A percentile compares a stretch with the other conserved stretches of the same genome.
Evolutionary conservation across 192 early-diverging fungal genomes (phyloP).

Genomic region (Coemansia sp.): DNA sequence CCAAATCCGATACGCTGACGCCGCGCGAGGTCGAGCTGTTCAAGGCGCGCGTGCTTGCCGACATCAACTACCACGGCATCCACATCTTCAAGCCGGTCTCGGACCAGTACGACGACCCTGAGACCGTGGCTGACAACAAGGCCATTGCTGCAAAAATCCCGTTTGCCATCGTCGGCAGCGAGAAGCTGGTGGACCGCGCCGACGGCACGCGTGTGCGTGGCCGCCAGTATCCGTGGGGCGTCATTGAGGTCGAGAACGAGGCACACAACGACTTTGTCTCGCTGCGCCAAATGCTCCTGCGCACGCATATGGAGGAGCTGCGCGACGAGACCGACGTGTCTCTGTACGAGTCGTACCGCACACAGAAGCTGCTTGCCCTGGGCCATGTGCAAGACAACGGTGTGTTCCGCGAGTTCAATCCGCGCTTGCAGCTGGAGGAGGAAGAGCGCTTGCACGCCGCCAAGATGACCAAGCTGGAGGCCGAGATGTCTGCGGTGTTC

Average conservation of each 20-base stretch:
- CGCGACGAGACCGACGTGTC: constrained; percentile 85
- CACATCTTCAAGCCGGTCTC: constrained; percentile 77
- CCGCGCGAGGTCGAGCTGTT: constrained; percentile 79
- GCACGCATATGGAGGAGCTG: constrained; percentile 94
- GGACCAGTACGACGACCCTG: constrained; percentile 77
- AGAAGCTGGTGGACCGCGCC: constrained; percentile 70
- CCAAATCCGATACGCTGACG: constrained; percentile 91
- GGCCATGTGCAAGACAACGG: constrained; percentile 75
- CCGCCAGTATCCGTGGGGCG: constrained; percentile 87
- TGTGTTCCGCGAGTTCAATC: constrained; percentile 78
- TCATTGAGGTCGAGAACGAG: constrained; percentile 95
- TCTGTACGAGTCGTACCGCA: constrained; percentile 94
- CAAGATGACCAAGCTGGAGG: constrained; percentile 96
- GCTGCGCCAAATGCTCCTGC: constrained; percentile 83
- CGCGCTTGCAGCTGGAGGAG: constrained; percentile 78
- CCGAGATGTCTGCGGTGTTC: constrained; percentile 98
- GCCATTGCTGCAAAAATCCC: constrained; percentile 83
- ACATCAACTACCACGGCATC: constrained; percentile 78
- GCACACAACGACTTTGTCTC: constrained; percentile 94
- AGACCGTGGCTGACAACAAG: constrained; percentile 76
- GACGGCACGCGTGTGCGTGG: constrained; percentile 86
- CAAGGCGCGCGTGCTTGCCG: constrained; percentile 78
- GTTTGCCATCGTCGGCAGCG: constrained; percentile 88
- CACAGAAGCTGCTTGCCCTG: constrained; percentile 84
- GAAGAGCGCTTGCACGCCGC: constrained; percentile 86